Conservation (phyloP, 2,329 filamentous ascomycete genomes). For the Colletotrichum gigasporum region DNA sequence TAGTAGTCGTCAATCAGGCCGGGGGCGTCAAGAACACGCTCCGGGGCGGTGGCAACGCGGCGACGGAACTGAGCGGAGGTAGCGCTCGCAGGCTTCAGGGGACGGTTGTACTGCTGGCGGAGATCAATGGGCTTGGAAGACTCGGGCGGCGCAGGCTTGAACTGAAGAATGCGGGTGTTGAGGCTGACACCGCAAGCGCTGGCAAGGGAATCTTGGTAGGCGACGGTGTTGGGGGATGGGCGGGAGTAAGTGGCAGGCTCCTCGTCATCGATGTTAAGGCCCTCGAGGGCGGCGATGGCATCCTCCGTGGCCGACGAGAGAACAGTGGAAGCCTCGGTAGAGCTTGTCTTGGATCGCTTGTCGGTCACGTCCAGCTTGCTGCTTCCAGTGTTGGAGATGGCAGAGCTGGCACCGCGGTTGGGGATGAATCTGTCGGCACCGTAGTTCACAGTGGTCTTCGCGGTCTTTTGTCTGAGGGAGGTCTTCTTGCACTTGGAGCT, state of each 20-base stretch:
- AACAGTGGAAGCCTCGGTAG: conserved; percentile 76
- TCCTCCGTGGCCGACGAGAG: conserved; percentile 85
- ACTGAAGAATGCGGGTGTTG: conserved; percentile 94
- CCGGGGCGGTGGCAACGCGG: conserved; percentile 91
- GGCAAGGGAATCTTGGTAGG: conserved; percentile 91
- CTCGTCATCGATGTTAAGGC: conserved; percentile 77
- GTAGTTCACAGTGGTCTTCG: conserved; percentile 84
- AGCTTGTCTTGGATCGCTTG: conserved; percentile 77
- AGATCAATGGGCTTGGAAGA: conserved; percentile 98
- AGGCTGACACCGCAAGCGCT: conserved; percentile 91
- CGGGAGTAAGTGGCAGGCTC: conserved; percentile 76
- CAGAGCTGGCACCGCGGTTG: conserved; percentile 90
- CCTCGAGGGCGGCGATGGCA: conserved; percentile 80
- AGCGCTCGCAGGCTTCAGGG: conserved; percentile 80
- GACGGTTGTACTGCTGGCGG: conserved; percentile 96
- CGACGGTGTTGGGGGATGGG: conserved; percentile 85
- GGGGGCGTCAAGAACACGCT: conserved; percentile 95
- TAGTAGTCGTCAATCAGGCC: conserved; percentile 99
- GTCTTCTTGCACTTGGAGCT: conserved; percentile 66
- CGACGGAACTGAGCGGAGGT: conserved; percentile 87
- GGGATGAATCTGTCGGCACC: conserved; percentile 94
- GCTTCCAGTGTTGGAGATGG: conserved; percentile 81
- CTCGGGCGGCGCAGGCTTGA: conserved; percentile 98
- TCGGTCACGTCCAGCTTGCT: conserved; percentile 82
- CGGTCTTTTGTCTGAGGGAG: conserved; percentile 59